Conservation (phyloP, 2,329 filamentous ascomycete genomes). For the Colletotrichum karsti region DNA sequence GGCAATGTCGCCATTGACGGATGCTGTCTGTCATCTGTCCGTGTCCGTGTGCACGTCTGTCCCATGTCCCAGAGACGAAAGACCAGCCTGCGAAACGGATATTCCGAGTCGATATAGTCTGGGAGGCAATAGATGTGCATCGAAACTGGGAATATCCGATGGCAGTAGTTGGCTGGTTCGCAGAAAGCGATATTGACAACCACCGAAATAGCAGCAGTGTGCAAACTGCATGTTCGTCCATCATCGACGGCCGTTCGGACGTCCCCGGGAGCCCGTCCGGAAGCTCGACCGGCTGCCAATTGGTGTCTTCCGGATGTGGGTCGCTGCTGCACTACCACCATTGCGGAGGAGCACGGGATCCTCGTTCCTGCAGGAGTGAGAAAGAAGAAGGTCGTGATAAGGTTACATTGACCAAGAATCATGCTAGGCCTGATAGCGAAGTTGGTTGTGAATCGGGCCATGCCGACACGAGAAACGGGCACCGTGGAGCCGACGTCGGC, state of each 20-base stretch:
- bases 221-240: neutral
- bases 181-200: neutral
- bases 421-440: neutral
- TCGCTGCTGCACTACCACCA: neutral
- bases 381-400: constrained; percentile 1
- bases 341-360: neutral
- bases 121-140: neutral
- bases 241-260: neutral
- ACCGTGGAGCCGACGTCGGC: neutral
- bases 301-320: neutral
- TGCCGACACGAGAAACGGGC: neutral
- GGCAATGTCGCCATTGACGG: neutral
- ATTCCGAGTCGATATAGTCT: neutral
- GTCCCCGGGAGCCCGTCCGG: too few relatives aligned
- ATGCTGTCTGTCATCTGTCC: neutral
- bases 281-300: neutral
- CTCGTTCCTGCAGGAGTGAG: constrained; percentile 2
- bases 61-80: neutral
- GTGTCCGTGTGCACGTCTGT: neutral
- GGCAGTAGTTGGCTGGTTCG: too few relatives aligned
- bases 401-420: constrained; percentile 8
- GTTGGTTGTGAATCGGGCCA: neutral
- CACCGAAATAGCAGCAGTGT: neutral
- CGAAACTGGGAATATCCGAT: neutral
- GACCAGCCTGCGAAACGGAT: neutral